Evolutionary conservation across 1,284 basidiomycete genomes (phyloP), one percentile per base, ranked within the genome.

Genomic region (Ceratobasidium sp.): DNA sequence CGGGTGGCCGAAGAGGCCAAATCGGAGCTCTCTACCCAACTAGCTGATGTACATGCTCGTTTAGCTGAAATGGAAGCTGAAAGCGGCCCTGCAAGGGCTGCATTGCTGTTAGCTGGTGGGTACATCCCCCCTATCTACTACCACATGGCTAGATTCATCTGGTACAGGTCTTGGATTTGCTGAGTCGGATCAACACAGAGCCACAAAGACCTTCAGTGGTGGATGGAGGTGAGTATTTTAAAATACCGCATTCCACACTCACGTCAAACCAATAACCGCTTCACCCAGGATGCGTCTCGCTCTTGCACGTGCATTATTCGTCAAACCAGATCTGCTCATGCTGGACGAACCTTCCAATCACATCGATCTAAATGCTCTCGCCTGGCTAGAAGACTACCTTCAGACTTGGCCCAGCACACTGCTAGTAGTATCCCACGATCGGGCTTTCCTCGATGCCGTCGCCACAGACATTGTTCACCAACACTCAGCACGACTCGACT

Each of bases 281-380:
- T 52, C 14, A 47, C 63, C 41, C 73, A 92, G 92, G 69, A 95
- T 95, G 93, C 88, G 93, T 77, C 84, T 95, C 38, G 93, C 93
- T 2, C 83, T 95, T 44, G 93, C 93, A 26, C 86, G 93, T 78
- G 96, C 96, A 2, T 84, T 98, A 5, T 99, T 99, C 79, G 98
- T 98, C 76, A 98, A 98, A 90, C 91, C 91, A 28, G 81, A 93
- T 63, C 84, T 97, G 21, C 85, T 97, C 63, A 86, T 98, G 78
- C 87, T 98, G 43, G 96, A 98, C 82, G 96, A 98, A 81, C 97
- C 97, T 80, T 98, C 96, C n/a, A 99, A 99, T 84, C 92, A 98
- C 85, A 82, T 82, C 87, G 82, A 95, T 78, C 78, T 87, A 75
- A 86, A 87, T 77, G 86, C 86, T 72, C 82, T 84, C 61, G 84